Evolutionary conservation across 805 yeast genomes (phyloP), one percentile per base, ranked within the genome.

Genomic region (Lipomyces mesembrius): DNA sequence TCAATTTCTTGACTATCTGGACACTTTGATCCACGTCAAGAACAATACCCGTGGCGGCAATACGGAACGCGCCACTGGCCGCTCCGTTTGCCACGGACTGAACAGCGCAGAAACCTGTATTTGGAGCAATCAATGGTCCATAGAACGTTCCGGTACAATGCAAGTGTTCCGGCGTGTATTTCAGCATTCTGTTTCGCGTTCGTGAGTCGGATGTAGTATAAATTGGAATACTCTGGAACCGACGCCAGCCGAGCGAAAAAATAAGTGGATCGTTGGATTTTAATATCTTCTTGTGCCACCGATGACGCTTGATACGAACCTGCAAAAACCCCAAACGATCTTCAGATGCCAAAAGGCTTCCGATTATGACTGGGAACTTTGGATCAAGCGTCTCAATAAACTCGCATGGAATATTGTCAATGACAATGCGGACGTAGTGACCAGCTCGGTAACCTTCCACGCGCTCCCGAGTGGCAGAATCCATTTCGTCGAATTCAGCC

Each of bases 141-240:
- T 92, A 95, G 78, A 95, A 92, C 39, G 97, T 89, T 0, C 97
- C 98, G 76, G 89, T 88, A 83, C 99, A 95, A 77, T 90, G 94
- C 29, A 97, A 91, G 78, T 95, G 99, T 76, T 95, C 99, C 7
- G 99, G 99, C 0, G 99, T 95, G 77, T 95, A 95, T 77, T 95
- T 95, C 80, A 95, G 84, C 97, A 95, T 91, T 81, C 99, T 89
- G 75, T 93, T 94, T 82, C 99, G 86, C 14, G 99, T 95, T 80
- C 99, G 85, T 6, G 99, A 95, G 79, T 95, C 99, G 6, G 97
- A 87, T 0, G 99, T 95, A 2, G 99, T 93, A 77, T 93, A 95
- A 32, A 95, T 84, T 8, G 99, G 99, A 63, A 94, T 80, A 0
- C 99, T 93, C 79, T 95, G 99, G 81, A 95, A 96, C 78, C 99